Conservation (phyloP, 2,329 filamentous ascomycete species). For the Cercospora nicotianae region DNA sequence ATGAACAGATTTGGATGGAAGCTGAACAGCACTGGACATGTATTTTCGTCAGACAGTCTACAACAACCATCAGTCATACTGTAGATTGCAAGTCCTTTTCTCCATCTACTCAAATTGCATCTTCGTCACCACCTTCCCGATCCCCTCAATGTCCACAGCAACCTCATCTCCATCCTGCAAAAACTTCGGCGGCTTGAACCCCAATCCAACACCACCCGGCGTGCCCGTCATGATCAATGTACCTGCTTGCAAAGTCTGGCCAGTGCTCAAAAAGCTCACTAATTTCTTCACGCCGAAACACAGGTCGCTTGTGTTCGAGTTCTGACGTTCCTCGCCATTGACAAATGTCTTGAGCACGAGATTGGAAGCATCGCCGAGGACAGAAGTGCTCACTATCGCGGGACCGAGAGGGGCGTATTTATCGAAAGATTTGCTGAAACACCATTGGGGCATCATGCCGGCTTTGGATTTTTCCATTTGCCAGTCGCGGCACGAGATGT, state of each 20-base stretch:
- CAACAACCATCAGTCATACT: background rate
- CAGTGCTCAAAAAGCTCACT: constrained; percentile 38
- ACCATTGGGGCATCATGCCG: constrained; percentile 58
- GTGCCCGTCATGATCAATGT: constrained; percentile 55
- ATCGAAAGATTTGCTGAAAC: constrained; percentile 61
- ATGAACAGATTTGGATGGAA: background rate
- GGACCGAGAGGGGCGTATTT: constrained; percentile 58
- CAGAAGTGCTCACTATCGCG: constrained; percentile 45
- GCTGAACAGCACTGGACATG: background rate
- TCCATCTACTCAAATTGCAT: constrained; percentile 37
- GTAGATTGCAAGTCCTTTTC: background rate
- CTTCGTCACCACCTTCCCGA: constrained; percentile 37
- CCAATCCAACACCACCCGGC: constrained; percentile 42
- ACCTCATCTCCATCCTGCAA: constrained; percentile 40
- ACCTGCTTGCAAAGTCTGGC: constrained; percentile 49
- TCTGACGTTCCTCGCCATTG: constrained; percentile 53
- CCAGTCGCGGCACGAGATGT: constrained; percentile 77
- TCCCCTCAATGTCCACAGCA: constrained; percentile 37
- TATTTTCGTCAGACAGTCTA: background rate
- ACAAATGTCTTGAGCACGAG: constrained; percentile 51
- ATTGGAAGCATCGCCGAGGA: constrained; percentile 47
- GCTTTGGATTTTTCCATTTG: constrained; percentile 42
- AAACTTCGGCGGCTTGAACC: constrained; percentile 36
- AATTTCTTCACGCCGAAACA: constrained; percentile 47
- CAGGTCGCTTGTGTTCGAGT: constrained; percentile 43